phyloP scores from a whole-genome alignment of 768 basidiomycete genomes.

The Suillus bovinus region DNA sequence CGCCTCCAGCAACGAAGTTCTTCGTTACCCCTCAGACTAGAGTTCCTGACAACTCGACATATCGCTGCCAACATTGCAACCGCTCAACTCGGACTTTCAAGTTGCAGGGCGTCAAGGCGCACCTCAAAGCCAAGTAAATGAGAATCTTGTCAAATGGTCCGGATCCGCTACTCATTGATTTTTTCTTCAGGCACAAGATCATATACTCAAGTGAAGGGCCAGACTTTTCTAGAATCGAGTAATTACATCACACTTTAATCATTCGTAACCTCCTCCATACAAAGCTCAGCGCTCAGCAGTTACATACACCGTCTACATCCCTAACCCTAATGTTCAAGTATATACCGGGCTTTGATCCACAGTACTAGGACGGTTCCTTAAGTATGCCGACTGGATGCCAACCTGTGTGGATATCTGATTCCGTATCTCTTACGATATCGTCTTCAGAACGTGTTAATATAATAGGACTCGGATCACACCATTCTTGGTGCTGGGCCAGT shows the following conservation, averaged over 20 bases:
- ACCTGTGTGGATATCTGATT: background rate
- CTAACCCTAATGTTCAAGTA: background rate
- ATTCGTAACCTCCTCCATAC: background rate
- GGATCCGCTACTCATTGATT: background rate
- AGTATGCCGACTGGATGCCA: constrained; percentile 16
- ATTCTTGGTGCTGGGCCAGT: background rate
- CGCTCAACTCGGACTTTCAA: background rate
- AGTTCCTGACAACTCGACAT: too few relatives aligned
- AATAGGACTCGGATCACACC: background rate
- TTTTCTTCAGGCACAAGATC: background rate
- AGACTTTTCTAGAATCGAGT: background rate
- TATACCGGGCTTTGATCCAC: background rate
- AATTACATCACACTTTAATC: background rate
- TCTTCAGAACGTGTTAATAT: background rate
- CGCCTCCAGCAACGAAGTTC: background rate
- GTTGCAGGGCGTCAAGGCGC: background rate
- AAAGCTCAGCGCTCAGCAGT: too few relatives aligned
- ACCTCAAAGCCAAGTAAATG: constrained; percentile 3
- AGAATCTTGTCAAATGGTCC: background rate
- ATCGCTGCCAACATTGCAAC: background rate
- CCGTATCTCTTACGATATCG: background rate
- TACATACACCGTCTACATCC: background rate
- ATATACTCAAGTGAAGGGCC: background rate
- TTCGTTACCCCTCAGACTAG: background rate
- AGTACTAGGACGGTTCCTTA: constrained; percentile 24